Evolutionary conservation across 805 yeast genomes (phyloP).

Genomic region (Candida methanosorbosa): DNA sequence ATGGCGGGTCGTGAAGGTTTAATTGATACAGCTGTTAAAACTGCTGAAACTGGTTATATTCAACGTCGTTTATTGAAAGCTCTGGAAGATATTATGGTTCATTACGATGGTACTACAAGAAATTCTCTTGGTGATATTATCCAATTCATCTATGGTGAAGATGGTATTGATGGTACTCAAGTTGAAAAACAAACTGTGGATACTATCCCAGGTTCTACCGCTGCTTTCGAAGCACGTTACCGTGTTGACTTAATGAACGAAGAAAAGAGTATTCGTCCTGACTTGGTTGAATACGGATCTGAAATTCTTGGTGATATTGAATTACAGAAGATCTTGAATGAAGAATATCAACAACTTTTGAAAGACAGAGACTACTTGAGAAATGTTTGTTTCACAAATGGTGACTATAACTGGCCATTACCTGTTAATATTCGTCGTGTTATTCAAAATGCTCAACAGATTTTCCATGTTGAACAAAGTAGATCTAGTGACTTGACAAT

Average conservation of each 20-base stretch:
- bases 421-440: conserved; percentile 97
- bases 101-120: conserved; percentile 96
- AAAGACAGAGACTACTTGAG: conserved; percentile 77
- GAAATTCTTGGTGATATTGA: conserved; percentile 87
- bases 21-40: conserved; percentile 98
- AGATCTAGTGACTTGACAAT: conserved; percentile 87
- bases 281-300: conserved; percentile 78
- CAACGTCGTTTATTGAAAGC: conserved; percentile 98
- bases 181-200: conserved; percentile 95
- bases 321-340: conserved; percentile 72
- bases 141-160: conserved; percentile 97
- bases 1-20: conserved; percentile 99
- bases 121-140: conserved; percentile 94
- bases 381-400: conserved; percentile 74
- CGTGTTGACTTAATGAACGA: conserved; percentile 77
- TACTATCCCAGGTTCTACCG: conserved; percentile 89
- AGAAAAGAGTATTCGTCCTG: conserved; percentile 56
- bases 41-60: conserved; percentile 98
- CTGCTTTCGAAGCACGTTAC: conserved; percentile 72
- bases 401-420: conserved; percentile 95
- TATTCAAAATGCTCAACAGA: conserved; percentile 93
- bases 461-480: conserved; percentile 86
- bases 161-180: conserved; percentile 97
- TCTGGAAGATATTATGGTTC: conserved; percentile 94
- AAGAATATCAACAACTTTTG: conserved; percentile 70